Base-by-base conservation (phyloP, 805 yeast genomes). In the Kodamaea hsintzibuensis region DNA sequence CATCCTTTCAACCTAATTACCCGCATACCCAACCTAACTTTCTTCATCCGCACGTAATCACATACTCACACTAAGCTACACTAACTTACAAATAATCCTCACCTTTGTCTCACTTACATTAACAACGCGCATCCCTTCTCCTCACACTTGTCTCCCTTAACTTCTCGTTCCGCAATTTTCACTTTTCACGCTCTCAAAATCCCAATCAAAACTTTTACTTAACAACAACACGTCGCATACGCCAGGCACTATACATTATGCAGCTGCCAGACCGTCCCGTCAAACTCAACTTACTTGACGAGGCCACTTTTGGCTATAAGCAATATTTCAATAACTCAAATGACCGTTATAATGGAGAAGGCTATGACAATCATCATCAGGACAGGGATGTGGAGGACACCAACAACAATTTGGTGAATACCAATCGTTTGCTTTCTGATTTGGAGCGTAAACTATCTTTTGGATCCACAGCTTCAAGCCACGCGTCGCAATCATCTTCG, bases 381-480 rank as follows among this genome's bases (percentile, higher is more conserved):
- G 27, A 45, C 19, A 42, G 16, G n/a, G 43, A 37, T 13, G 43
- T 39, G 16, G 50, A 47, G 13, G 40, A 33, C 17, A 37, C 43
- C 30, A 42, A 42, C 39, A 17, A 25, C 40, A 39, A 47, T 9
- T 38, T 51, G 14, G 30, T 6, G 14, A 14, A 37, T 51, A 67
- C 74, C 38, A 70, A 70, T 57, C 55, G 61, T 51, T 59, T 62
- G 13, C 63, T 70, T 39, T 59, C 62, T 25, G 73, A 70, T 50
- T 58, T 72, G 49, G 76, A 72, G 57, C 63, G 75, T n/a, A 70
- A 71, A 55, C 64, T 73, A 49, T 63, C 70, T 35, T 58, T 65
- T n/a, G 59, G 60, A 6, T 69, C 72, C 54, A 54, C 66, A 16
- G 57, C 72, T 14, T 65, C 67, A 55, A 60, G 62, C 47, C 69